A percentile compares a stretch with the other conserved stretches of the same genome.
Evolutionary conservation across 108 stramenopile genomes (phyloP).

Genomic region (Cyclotella sp.): DNA sequence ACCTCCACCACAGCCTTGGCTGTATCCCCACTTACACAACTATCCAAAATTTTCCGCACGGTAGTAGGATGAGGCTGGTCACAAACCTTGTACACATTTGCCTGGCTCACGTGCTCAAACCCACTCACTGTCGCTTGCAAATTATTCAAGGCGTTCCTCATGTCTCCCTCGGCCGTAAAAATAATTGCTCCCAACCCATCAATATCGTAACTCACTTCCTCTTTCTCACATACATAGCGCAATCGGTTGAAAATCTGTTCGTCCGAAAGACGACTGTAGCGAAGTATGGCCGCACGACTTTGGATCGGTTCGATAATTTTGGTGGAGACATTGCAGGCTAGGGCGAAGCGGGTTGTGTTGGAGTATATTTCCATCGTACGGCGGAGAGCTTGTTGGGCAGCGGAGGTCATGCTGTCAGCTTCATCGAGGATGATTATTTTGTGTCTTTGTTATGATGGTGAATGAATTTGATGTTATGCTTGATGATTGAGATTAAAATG

Average conservation of each 20-base stretch:
- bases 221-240: slow-evolving; percentile 86
- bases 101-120: slow-evolving; percentile 88
- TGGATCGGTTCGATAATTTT: slow-evolving; percentile 99
- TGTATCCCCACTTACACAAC: slow-evolving; percentile 69
- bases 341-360: slow-evolving; percentile 96
- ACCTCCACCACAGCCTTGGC: slow-evolving; percentile 62
- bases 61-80: slow-evolving; percentile 99
- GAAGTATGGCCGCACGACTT: slow-evolving; percentile 96
- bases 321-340: slow-evolving; percentile 97
- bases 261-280: slow-evolving; percentile 91
- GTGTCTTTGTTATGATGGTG: slow-evolving; percentile 55
- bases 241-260: slow-evolving; percentile 91
- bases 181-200: slow-evolving; percentile 97
- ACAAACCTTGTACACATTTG: slow-evolving; percentile 97
- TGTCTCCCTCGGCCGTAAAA: slow-evolving; percentile 99
- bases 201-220: slow-evolving; percentile 82
- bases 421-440: slow-evolving; percentile 99
- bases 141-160: slow-evolving; percentile 99
- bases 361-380: slow-evolving; percentile 98
- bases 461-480: not conserved
- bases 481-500: not conserved
- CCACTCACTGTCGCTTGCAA: slow-evolving; percentile 92
- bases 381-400: slow-evolving; percentile 98
- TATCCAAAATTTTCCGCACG: slow-evolving; percentile 80
- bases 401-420: slow-evolving; percentile 97